Conservation (phyloP, 169 alveolate species). For the Cryptosporidium sp. region DNA sequence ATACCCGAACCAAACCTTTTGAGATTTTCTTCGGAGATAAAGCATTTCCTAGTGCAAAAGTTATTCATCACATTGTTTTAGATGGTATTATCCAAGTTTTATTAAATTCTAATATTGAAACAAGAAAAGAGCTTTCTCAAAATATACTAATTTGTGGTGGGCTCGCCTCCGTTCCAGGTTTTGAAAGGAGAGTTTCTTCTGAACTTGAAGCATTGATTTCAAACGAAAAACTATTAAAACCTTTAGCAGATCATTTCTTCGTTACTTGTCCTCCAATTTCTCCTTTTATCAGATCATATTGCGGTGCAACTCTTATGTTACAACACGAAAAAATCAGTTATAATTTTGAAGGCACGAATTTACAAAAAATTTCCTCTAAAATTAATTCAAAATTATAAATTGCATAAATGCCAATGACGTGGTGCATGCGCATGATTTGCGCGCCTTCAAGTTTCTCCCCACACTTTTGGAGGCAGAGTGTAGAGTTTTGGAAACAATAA, state of each 20-base stretch:
- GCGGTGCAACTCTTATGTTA: slow-evolving; percentile 29
- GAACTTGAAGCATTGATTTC: slow-evolving; percentile 8
- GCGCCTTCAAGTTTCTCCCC: slow-evolving; percentile 21
- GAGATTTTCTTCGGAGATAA: slow-evolving; percentile 56
- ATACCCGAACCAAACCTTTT: slow-evolving; percentile 44
- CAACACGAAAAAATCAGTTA: background rate
- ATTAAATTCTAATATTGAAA: slow-evolving; percentile 19
- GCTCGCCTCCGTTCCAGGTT: slow-evolving; percentile 34
- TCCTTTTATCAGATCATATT: slow-evolving; percentile 56
- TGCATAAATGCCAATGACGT: slow-evolving; percentile 7
- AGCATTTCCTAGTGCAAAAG: background rate
- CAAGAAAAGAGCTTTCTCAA: slow-evolving; percentile 52
- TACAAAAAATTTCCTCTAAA: background rate
- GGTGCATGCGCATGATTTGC: slow-evolving; percentile 23
- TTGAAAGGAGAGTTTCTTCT: slow-evolving; percentile 34
- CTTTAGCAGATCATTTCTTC: slow-evolving; percentile 8
- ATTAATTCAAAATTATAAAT: background rate
- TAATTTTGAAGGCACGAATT: background rate
- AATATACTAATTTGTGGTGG: slow-evolving; percentile 67
- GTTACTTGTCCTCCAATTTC: slow-evolving; percentile 68
- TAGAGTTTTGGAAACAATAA: background rate
- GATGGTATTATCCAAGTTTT: slow-evolving; percentile 47
- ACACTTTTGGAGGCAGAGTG: slow-evolving; percentile 9
- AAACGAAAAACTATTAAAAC: background rate
- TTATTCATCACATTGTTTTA: slow-evolving; percentile 21